phyloP scores from a whole-genome alignment of 371 early-diverging fungal species.

The Mucor plumbeus region DNA sequence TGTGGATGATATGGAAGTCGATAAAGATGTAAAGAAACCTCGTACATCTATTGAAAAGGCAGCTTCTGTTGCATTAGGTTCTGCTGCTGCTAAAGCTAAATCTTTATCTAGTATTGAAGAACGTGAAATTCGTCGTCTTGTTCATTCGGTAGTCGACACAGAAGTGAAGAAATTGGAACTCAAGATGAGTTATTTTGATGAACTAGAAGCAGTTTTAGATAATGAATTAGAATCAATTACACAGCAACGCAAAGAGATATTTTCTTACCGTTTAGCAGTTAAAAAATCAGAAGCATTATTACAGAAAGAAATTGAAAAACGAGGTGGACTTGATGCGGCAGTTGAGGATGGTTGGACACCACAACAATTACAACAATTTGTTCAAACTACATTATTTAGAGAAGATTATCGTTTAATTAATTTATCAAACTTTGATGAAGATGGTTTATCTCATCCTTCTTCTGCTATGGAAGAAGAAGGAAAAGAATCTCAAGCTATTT shows the following conservation, averaged over 20 bases:
- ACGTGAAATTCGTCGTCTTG: constrained; percentile 78
- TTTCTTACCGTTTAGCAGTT: constrained; percentile 74
- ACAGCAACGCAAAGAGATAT: constrained; percentile 81
- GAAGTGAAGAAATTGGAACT: constrained; percentile 88
- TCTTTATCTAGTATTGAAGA: constrained; percentile 75
- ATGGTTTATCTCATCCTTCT: constrained; percentile 21
- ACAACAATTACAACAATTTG: constrained; percentile 47
- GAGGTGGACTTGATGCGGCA: constrained; percentile 40
- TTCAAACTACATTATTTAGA: constrained; percentile 37
- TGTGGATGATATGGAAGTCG: constrained; percentile 46
- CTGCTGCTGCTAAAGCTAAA: constrained; percentile 74
- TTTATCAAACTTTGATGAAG: constrained; percentile 15
- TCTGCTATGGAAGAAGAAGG: constrained; percentile 38
- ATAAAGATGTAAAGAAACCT: constrained; percentile 34
- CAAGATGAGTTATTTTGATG: constrained; percentile 92
- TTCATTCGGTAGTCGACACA: constrained; percentile 80
- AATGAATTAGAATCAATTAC: constrained; percentile 83
- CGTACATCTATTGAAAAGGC: constrained; percentile 62
- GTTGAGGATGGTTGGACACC: constrained; percentile 47
- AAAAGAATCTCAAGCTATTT: constrained; percentile 37
- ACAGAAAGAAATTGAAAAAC: constrained; percentile 54
- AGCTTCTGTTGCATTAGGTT: constrained; percentile 68
- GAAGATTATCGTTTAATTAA: constrained; percentile 44
- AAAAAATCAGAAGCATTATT: constrained; percentile 60
- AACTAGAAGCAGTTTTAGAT: constrained; percentile 87